These are phyloP conservation scores for Penicillium daleae DNA, from an alignment of 495 filamentous ascomycete species.

Conservation along the genomic window DNA sequence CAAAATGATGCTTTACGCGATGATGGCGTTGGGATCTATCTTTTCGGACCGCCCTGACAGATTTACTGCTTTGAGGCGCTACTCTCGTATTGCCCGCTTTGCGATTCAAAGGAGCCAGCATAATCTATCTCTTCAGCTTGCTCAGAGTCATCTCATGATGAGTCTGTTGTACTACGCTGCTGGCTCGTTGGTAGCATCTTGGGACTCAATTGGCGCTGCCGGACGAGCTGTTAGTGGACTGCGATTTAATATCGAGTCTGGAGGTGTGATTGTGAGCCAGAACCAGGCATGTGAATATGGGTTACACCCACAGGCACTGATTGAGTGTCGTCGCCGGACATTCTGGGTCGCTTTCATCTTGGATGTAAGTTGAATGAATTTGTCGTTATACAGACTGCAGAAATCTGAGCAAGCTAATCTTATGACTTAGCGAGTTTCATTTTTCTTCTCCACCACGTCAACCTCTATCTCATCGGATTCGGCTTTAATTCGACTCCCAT, in stretches of 20 bases:
- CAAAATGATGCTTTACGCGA: constrained; percentile 70
- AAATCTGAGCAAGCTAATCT: constrained; percentile 14
- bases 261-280: constrained; percentile 50
- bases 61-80: constrained; percentile 50
- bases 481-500: constrained; percentile 65
- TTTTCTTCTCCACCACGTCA: constrained; percentile 53
- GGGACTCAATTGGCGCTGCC: constrained; percentile 63
- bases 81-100: constrained; percentile 61
- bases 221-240: constrained; percentile 60
- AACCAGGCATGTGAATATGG: constrained; percentile 56
- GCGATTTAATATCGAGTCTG: constrained; percentile 64
- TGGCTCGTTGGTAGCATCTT: constrained; percentile 55
- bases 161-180: constrained; percentile 65
- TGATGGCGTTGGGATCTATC: constrained; percentile 60
- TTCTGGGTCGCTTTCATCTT: constrained; percentile 69
- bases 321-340: constrained; percentile 67
- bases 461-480: constrained; percentile 53
- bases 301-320: constrained; percentile 57
- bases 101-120: constrained; percentile 56
- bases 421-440: constrained; percentile 54
- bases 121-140: constrained; percentile 59
- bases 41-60: constrained; percentile 60
- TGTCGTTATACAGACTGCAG: not conserved
- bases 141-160: constrained; percentile 65
- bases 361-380: constrained; percentile 52